phyloP scores from a whole-genome alignment of 2,329 filamentous ascomycete genomes.

The Stachybotrys chlorohalonatus region DNA sequence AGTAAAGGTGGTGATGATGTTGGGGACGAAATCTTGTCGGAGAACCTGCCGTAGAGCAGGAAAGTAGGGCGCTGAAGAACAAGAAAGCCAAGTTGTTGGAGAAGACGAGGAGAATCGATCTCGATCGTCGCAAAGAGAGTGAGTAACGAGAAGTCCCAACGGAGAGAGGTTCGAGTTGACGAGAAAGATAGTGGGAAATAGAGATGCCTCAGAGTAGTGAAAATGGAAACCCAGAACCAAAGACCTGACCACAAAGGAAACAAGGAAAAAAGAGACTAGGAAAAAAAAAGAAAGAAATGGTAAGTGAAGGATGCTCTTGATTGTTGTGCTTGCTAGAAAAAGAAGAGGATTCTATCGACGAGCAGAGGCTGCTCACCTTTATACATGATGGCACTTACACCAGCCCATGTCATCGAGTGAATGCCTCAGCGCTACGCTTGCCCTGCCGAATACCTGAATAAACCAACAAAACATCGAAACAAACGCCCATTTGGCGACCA shows the following conservation, averaged over 20 bases:
- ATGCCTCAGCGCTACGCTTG: conserved; percentile 1
- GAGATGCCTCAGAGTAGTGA: conserved; percentile 6
- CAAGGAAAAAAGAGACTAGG: conserved; percentile 13
- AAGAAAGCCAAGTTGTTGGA: conserved; percentile 1
- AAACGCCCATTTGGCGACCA: not conserved
- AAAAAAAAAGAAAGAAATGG: conserved; percentile 11
- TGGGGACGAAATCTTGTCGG: conserved; percentile 23
- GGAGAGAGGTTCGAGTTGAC: not conserved
- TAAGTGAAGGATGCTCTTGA: conserved; percentile 6
- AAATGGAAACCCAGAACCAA: conserved; percentile 13
- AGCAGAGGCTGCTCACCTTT: conserved; percentile 8
- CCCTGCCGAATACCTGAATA: not conserved
- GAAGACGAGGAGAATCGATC: conserved; percentile 1
- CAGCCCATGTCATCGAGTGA: not conserved
- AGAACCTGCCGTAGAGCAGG: conserved; percentile 9
- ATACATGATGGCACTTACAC: conserved; percentile 10
- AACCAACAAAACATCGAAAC: not conserved
- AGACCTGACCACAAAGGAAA: conserved; percentile 14
- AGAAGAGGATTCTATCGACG: conserved; percentile 6
- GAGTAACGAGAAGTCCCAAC: conserved; percentile 10
- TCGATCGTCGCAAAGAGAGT: conserved; percentile 3
- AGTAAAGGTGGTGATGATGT: conserved; percentile 17
- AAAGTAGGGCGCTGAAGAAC: conserved; percentile 8
- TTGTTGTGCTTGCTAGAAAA: conserved; percentile 13
- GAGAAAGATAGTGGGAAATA: not conserved